phyloP scores from a whole-genome alignment of 1,284 basidiomycete species.

The Coniferiporia weirii region DNA sequence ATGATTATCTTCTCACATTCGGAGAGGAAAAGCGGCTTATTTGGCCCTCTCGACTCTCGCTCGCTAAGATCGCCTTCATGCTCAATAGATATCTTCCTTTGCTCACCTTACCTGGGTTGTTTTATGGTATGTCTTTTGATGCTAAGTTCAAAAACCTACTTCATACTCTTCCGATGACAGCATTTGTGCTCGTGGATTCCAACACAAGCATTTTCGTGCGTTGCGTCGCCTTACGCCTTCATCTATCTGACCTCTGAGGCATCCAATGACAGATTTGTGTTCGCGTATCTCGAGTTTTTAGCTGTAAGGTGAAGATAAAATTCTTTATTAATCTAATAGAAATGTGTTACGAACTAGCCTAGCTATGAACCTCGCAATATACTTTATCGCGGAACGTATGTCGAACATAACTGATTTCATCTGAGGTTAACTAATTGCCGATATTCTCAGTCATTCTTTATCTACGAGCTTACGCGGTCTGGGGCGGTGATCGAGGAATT shows the following conservation, averaged over 20 bases:
- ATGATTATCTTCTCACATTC: conserved; percentile 10
- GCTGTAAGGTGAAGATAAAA: neutral
- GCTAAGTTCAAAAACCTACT: neutral
- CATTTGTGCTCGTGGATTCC: neutral
- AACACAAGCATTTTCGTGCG: neutral
- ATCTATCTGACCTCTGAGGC: neutral
- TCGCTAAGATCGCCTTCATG: conserved; percentile 6
- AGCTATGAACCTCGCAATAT: neutral
- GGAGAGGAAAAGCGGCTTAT: conserved; percentile 2
- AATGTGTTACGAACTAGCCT: neutral
- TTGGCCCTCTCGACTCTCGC: conserved; percentile 5
- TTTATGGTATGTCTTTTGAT: neutral
- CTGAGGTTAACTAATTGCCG: neutral
- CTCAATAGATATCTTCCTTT: conserved; percentile 14
- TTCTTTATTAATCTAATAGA: neutral
- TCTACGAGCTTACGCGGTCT: conserved; percentile 9
- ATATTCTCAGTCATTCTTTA: conserved; percentile 25
- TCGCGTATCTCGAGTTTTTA: neutral
- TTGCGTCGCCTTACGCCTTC: neutral
- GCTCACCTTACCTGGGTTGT: neutral
- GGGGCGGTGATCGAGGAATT: neutral
- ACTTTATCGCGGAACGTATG: neutral
- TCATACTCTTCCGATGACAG: neutral
- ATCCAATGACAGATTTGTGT: neutral
- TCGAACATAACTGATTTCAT: neutral